Percentiles rank a stretch among this genome's conserved stretches.
These are phyloP conservation scores for Lagenaria siceraria DNA, from an alignment of 306 rosid genomes.

Conservation along the genomic window DNA sequence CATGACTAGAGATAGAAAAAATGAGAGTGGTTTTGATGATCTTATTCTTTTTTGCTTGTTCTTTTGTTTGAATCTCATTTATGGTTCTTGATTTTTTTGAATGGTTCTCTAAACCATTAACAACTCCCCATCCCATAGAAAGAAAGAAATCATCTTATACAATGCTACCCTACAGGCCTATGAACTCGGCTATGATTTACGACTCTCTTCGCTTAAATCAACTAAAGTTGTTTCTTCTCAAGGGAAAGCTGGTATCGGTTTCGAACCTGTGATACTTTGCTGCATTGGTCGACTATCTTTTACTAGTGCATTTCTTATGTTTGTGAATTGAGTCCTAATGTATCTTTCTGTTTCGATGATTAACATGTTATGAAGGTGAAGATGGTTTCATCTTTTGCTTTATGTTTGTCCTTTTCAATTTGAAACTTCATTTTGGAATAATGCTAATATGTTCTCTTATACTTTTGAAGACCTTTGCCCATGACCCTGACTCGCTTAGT, in stretches of 20 bases:
- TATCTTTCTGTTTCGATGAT: neutral
- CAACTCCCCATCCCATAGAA: neutral
- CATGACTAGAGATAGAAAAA: conserved; percentile 27
- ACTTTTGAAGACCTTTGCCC: neutral
- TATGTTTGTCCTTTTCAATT: neutral
- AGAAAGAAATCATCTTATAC: conserved; percentile 22
- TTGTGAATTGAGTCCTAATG: neutral
- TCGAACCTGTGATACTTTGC: neutral
- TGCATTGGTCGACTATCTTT: neutral
- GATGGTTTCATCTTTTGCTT: neutral
- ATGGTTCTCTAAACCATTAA: neutral
- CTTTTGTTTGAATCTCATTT: conserved; percentile 20
- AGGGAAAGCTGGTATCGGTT: neutral
- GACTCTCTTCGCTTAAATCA: neutral
- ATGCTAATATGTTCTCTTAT: neutral
- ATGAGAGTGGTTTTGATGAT: conserved; percentile 22
- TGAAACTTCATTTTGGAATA: neutral
- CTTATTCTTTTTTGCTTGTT: conserved; percentile 23
- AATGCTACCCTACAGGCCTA: conserved; percentile 23
- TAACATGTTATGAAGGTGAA: neutral
- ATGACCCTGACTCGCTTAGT: neutral
- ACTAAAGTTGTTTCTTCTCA: neutral
- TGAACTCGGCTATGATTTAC: neutral
- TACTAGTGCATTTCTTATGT: neutral
- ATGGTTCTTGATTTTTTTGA: conserved; percentile 27